A percentile compares a stretch with the other conserved stretches of the same genome.
Evolutionary conservation across 257 asterid species (phyloP).

Genomic region (Solanum piurae): DNA sequence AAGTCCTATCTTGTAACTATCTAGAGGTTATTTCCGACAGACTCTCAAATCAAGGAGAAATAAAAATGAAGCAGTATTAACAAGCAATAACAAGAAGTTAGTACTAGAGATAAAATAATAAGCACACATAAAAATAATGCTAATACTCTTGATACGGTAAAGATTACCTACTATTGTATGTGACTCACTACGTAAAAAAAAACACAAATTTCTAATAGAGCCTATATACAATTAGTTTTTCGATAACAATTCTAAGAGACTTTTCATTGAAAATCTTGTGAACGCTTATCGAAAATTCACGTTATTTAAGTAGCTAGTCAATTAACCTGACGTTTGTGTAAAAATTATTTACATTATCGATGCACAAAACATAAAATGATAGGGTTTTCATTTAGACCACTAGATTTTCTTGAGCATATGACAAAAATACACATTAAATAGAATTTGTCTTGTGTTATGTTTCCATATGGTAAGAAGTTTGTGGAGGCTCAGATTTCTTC

Average conservation of each 20-base stretch:
- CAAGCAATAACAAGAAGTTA: neutral
- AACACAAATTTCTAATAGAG: neutral
- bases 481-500: neutral
- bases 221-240: neutral
- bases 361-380: neutral
- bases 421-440: neutral
- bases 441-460: neutral
- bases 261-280: neutral
- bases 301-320: neutral
- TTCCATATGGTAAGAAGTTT: neutral
- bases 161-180: neutral
- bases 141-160: neutral
- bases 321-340: neutral
- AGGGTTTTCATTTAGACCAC: neutral
- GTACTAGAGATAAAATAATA: too few species aligned
- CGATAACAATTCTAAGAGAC: neutral
- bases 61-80: neutral
- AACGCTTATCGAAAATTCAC: neutral
- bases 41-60: neutral
- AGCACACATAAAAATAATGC: too few species aligned
- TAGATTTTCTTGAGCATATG: neutral
- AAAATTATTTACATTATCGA: neutral
- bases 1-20: neutral
- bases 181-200: neutral
- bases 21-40: rapidly evolving